phyloP scores from a whole-genome alignment of 345 rosid species.

The Hypericum androsaemum region DNA sequence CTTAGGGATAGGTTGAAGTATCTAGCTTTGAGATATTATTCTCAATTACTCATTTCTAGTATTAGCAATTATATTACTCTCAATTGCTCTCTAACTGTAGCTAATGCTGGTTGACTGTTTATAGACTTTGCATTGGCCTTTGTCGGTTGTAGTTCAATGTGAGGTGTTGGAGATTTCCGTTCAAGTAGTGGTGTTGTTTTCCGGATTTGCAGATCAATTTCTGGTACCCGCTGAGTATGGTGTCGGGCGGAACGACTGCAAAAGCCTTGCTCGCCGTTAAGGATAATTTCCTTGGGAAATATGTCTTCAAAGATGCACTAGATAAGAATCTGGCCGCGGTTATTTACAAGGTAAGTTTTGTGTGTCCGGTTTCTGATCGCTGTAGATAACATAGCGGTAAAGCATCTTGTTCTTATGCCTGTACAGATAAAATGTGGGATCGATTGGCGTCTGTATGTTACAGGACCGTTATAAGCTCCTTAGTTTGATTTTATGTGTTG shows the following conservation, averaged over 20 bases:
- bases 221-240: conserved; percentile 83
- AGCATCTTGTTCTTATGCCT: neutral
- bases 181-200: neutral
- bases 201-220: conserved; percentile 51
- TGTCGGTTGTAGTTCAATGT: neutral
- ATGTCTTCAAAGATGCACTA: conserved; percentile 85
- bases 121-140: neutral
- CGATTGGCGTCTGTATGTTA: no score
- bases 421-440: no score
- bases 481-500: no score
- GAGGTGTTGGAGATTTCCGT: neutral
- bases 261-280: conserved; percentile 95
- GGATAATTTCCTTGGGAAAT: conserved; percentile 84
- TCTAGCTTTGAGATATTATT: no score
- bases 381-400: neutral
- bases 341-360: conserved; percentile 70
- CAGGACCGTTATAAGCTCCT: no score
- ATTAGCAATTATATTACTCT: no score
- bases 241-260: conserved; percentile 89
- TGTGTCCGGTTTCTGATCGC: conserved; percentile 1
- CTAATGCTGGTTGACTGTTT: neutral
- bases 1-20: no score
- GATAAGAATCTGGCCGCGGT: conserved; percentile 86
- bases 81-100: no score
- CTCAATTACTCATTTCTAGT: no score